These are phyloP conservation scores for Penicillium digitatum DNA, from an alignment of 2,329 filamentous ascomycete genomes.

Conservation along the genomic window DNA sequence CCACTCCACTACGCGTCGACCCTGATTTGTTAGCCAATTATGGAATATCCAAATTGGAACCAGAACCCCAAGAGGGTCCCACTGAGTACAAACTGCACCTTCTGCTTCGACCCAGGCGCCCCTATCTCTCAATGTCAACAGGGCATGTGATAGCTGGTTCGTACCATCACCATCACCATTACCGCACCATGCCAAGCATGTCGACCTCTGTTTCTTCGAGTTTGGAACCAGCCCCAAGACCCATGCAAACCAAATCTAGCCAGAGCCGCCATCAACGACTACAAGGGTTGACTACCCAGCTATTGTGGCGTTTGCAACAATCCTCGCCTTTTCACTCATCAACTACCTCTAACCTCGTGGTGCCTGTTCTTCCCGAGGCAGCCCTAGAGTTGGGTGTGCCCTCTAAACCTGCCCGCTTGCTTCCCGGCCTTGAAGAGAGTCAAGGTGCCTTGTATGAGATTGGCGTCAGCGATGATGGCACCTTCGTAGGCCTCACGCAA, in stretches of 20 bases:
- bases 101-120: conserved; percentile 71
- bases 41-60: conserved; percentile 70
- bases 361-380: conserved; percentile 69
- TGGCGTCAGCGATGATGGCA: conserved; percentile 90
- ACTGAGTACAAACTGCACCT: conserved; percentile 97
- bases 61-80: conserved; percentile 89
- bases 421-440: conserved; percentile 83
- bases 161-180: conserved; percentile 45
- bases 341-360: conserved; percentile 67
- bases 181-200: conserved; percentile 25
- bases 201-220: conserved; percentile 24
- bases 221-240: conserved; percentile 34
- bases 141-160: conserved; percentile 51
- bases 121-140: conserved; percentile 70
- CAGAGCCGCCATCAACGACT: conserved; percentile 78
- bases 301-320: conserved; percentile 92
- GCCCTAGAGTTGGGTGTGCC: conserved; percentile 56
- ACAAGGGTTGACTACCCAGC: conserved; percentile 87
- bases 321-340: conserved; percentile 87
- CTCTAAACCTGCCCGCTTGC: conserved; percentile 51
- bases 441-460: conserved; percentile 94
- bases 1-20: conserved; percentile 40
- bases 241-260: conserved; percentile 50
- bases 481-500: conserved; percentile 77
- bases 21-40: conserved; percentile 50